Conservation (phyloP, 495 filamentous ascomycete species). For the Neurospora pannonica region DNA sequence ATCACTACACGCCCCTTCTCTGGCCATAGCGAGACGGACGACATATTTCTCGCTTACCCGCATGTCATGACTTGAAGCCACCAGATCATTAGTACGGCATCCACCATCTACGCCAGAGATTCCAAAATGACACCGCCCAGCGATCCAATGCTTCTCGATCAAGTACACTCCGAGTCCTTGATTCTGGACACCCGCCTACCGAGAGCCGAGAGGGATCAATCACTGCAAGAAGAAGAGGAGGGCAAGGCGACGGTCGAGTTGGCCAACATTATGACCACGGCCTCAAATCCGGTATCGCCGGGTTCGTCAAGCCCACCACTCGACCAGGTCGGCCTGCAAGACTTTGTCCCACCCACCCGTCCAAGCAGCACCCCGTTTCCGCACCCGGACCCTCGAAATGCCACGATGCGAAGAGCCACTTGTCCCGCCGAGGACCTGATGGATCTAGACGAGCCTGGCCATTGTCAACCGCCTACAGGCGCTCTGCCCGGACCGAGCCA, state of each 20-base stretch:
- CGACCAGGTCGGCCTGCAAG: conserved; percentile 32
- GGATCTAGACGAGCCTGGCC: conserved; percentile 16
- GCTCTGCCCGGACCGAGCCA: conserved; percentile 17
- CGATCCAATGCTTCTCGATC: conserved; percentile 13
- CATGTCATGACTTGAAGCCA: not conserved
- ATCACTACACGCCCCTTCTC: not conserved
- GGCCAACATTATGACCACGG: conserved; percentile 40
- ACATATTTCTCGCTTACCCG: not conserved
- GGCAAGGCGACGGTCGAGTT: conserved; percentile 35
- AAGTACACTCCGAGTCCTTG: conserved; percentile 17
- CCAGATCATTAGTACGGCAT: not conserved
- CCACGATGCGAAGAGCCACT: conserved; percentile 30
- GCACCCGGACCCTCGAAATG: conserved; percentile 37
- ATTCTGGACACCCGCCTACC: conserved; percentile 19
- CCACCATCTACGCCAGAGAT: not conserved
- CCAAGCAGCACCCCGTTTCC: conserved; percentile 50
- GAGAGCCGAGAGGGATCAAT: conserved; percentile 15
- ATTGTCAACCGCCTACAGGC: conserved; percentile 4
- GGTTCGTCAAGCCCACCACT: conserved; percentile 45
- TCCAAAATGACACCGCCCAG: conserved; percentile 10
- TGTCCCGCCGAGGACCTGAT: conserved; percentile 23
- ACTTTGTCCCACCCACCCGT: conserved; percentile 42
- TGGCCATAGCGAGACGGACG: not conserved
- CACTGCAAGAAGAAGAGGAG: conserved; percentile 29
- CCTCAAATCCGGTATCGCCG: conserved; percentile 43